These are phyloP conservation scores for Pythium periplocum DNA, from an alignment of 352 stramenopile genomes.

Conservation along the genomic window DNA sequence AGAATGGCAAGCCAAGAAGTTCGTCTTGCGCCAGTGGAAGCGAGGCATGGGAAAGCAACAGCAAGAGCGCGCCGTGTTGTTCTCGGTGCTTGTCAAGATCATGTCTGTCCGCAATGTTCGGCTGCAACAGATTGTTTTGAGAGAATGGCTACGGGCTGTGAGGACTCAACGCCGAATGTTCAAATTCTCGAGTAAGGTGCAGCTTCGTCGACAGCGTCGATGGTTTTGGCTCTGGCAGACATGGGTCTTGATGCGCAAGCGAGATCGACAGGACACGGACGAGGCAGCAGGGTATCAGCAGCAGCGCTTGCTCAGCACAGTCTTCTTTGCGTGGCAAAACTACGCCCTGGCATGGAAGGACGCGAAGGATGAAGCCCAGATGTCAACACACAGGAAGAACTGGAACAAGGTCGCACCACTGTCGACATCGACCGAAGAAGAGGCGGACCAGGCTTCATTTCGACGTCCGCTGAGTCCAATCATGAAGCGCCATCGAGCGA, in stretches of 20 bases:
- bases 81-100: conserved; percentile 51
- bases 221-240: conserved; percentile 6
- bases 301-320: conserved; percentile 23
- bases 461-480: conserved; percentile 45
- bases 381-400: background rate
- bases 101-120: conserved; percentile 6
- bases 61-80: conserved; percentile 37
- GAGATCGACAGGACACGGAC: conserved; percentile 6
- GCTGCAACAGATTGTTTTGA: conserved; percentile 5
- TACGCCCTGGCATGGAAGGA: conserved; percentile 72
- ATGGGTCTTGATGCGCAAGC: conserved; percentile 6
- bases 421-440: conserved; percentile 14
- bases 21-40: conserved; percentile 1
- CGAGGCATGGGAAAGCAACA: conserved; percentile 14
- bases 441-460: background rate
- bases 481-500: conserved; percentile 40
- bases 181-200: background rate
- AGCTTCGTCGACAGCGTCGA: conserved; percentile 1
- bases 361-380: conserved; percentile 14
- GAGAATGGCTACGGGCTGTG: conserved; percentile 2
- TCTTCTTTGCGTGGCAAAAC: conserved; percentile 75
- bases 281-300: conserved; percentile 23
- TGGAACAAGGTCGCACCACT: background rate
- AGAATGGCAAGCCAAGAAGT: conserved; percentile 2
- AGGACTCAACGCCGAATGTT: conserved; percentile 1